Evolutionary conservation across 306 rosid species (phyloP).

Genomic region (Gillenia trifoliata): DNA sequence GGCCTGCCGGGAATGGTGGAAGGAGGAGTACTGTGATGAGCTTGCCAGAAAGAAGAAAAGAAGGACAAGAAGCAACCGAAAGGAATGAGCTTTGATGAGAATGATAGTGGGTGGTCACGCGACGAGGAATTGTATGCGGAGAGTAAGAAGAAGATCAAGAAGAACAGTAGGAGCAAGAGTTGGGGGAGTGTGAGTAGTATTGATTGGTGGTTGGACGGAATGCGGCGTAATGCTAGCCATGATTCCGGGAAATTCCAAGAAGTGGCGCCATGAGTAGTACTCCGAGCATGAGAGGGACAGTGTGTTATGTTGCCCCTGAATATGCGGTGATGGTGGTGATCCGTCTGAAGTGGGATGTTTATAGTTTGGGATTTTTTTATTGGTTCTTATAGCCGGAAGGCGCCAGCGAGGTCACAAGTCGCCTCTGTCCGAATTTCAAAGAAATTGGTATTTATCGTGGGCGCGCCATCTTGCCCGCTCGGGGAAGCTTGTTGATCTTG

Average conservation of each 20-base stretch:
- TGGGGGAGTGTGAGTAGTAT: slow-evolving; percentile 49
- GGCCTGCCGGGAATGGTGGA: slow-evolving; percentile 94
- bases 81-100: slow-evolving; percentile 39
- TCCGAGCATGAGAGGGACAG: slow-evolving; percentile 95
- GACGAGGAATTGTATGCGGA: slow-evolving; percentile 55
- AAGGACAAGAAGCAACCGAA: slow-evolving; percentile 43
- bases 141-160: slow-evolving; percentile 42
- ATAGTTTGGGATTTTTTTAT: slow-evolving; percentile 76
- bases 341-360: slow-evolving; percentile 84
- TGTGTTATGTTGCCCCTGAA: slow-evolving; percentile 93
- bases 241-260: slow-evolving; percentile 83
- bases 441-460: slow-evolving; percentile 92
- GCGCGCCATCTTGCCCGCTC: slow-evolving; percentile 77
- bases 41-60: slow-evolving; percentile 58
- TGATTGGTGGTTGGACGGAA: slow-evolving; percentile 91
- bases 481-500: slow-evolving; percentile 79
- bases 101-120: slow-evolving; percentile 52
- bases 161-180: slow-evolving; percentile 39
- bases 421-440: slow-evolving; percentile 71
- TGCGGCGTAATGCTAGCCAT: slow-evolving; percentile 45
- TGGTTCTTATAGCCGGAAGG: slow-evolving; percentile 81
- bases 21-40: slow-evolving; percentile 78
- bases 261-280: slow-evolving; percentile 93
- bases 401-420: slow-evolving; percentile 92
- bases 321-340: slow-evolving; percentile 71